Evolutionary conservation across 129 eudicot genomes (phyloP), one percentile per base, ranked within the genome.

Genomic region (Arctium lappa): DNA sequence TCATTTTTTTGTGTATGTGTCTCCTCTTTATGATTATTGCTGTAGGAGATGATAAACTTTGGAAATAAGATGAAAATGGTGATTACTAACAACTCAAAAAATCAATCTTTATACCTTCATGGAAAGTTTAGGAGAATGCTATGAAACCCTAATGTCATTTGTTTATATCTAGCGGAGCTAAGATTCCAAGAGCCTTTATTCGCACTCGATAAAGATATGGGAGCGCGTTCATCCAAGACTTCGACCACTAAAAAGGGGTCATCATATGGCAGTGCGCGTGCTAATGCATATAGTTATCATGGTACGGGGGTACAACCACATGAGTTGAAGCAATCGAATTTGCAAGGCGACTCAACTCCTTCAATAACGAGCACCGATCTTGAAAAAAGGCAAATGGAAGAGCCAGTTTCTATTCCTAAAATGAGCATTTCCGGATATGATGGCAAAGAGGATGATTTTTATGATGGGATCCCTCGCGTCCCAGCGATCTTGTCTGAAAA

Each of bases 401-500:
- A 81, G 44, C 80, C 76, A 48, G 76, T 69, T 74, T 60, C 79
- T 73, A 34, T 73, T 40, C 78, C 72, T 75, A 86, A 86, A 33
- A 37, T 7, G 44, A 72, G 33, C 72, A 63, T 34, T 32, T 36
- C 68, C 27, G 80, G 44, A 76, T 78, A 65, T 69, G 66, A 65
- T 74, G 79, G 73, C 68, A 80, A 82, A 46, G 91, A 86, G 68
- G 98, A 93, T 86, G 98, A 84, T 10, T 90, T 91, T 71, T 93
- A 93, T 66, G 98, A 93, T 46, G 98, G 98, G 70, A 93, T 93
- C 75, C 98, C 98, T 77, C 92, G 92, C 10, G 37, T 87, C 44
- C 88, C 84, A 3, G 87, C 87, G 84, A 86, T 87, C 48, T 80
- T 79, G 34, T 91, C 91, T 2, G 92, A 80, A 40, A 91, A 88